Evolutionary conservation across 108 stramenopile species (phyloP).

Genomic region (Pseudonitzschia pungens): DNA sequence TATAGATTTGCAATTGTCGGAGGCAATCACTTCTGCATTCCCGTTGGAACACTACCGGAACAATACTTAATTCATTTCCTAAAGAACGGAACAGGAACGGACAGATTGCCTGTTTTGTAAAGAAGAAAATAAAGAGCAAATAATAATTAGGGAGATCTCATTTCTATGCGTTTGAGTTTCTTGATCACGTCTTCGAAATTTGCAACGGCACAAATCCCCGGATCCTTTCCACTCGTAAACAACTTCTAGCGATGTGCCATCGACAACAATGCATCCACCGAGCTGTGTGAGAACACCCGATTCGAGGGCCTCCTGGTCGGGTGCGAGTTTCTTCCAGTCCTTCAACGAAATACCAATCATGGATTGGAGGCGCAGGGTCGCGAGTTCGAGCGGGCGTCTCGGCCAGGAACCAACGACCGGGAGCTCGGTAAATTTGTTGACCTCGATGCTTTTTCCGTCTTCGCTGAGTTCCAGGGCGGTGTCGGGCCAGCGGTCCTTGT

Average conservation of each 20-base stretch:
- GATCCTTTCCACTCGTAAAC: constrained; percentile 79
- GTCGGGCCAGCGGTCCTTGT: constrained; percentile 80
- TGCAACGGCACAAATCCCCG: constrained; percentile 87
- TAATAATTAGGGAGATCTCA: not conserved
- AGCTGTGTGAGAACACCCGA: constrained; percentile 85
- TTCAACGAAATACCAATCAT: constrained; percentile 85
- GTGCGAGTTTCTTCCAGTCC: constrained; percentile 82
- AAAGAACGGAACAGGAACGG: not conserved
- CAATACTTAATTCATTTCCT: not conserved
- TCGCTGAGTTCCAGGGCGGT: constrained; percentile 66
- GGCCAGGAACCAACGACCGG: constrained; percentile 85
- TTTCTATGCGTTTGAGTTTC: constrained; percentile 32
- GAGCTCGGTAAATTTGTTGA: constrained; percentile 75
- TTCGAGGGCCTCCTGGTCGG: constrained; percentile 63
- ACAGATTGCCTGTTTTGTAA: not conserved
- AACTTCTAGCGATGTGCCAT: constrained; percentile 35
- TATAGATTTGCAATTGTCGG: not conserved
- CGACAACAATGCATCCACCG: constrained; percentile 73
- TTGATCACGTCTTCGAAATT: constrained; percentile 83
- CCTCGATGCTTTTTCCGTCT: constrained; percentile 46
- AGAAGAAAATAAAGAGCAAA: not conserved
- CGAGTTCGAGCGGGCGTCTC: constrained; percentile 85
- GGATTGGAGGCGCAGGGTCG: constrained; percentile 85
- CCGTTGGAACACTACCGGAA: not conserved
- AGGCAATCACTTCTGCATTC: not conserved